Conservation (phyloP, 2,329 filamentous ascomycete genomes). For the Fusarium nurragi region DNA sequence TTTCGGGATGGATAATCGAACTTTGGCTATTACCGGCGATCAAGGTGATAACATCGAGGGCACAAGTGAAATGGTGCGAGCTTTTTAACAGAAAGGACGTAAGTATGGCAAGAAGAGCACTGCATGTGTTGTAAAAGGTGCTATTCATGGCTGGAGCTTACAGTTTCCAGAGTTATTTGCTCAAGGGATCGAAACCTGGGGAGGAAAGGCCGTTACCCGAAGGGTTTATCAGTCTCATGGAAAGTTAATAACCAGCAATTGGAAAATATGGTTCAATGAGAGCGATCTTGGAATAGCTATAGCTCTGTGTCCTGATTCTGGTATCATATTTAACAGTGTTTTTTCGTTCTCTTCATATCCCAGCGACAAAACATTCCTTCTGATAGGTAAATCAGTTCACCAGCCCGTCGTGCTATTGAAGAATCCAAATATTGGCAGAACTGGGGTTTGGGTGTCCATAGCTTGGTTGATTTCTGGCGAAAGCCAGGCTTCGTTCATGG, state of each 20-base stretch:
- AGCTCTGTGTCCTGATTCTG: too few species aligned
- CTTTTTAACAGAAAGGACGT: neutral
- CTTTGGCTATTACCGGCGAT: conserved; percentile 45
- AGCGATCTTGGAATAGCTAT: too few species aligned
- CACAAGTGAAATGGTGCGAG: conserved; percentile 30
- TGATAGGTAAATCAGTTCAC: neutral
- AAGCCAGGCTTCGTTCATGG: neutral
- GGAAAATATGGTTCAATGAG: too few species aligned
- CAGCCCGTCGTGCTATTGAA: neutral
- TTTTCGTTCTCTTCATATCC: too few species aligned
- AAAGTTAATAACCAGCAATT: too few species aligned
- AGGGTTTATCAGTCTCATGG: conserved; percentile 24
- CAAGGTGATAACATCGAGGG: conserved; percentile 48
- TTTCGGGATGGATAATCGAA: conserved; percentile 32
- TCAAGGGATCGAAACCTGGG: conserved; percentile 50
- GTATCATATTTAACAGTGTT: too few species aligned
- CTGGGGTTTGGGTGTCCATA: neutral
- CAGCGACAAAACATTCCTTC: too few species aligned
- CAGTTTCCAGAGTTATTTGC: conserved; percentile 54
- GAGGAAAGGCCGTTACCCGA: conserved; percentile 41
- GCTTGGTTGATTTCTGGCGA: neutral
- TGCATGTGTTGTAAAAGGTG: neutral
- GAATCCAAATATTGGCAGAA: conserved; percentile 12
- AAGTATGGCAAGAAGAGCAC: neutral
- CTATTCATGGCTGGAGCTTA: conserved; percentile 52